Evolutionary conservation across 441 rosid genomes (phyloP).

Genomic region (Omphalea diandra): DNA sequence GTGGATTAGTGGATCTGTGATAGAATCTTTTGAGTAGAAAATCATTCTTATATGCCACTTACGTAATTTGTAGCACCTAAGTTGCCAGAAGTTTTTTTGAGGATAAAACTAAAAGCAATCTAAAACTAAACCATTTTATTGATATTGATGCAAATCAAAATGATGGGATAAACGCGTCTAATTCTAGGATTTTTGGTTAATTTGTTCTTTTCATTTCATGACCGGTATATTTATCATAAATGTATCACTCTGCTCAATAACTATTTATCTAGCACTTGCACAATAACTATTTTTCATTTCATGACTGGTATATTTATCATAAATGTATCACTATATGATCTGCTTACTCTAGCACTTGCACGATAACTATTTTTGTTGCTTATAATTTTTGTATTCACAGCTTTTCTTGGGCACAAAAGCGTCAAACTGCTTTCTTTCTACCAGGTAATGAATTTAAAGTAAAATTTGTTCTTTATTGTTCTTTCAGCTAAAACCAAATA

Average conservation of each 20-base stretch:
- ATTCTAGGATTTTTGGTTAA: too few species aligned
- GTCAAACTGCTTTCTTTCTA: slow-evolving; percentile 41
- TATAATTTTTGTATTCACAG: slow-evolving; percentile 32
- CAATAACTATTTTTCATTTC: too few species aligned
- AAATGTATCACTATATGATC: background rate
- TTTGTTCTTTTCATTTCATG: background rate
- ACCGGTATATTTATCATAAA: background rate
- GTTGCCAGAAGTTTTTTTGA: too few species aligned
- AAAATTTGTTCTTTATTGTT: background rate
- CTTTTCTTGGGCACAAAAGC: slow-evolving; percentile 64
- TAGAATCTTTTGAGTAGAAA: too few species aligned
- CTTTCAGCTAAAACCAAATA: background rate
- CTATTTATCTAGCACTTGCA: too few species aligned
- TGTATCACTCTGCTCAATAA: background rate
- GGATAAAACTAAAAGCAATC: too few species aligned
- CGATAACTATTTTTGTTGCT: background rate
- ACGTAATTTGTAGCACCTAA: too few species aligned
- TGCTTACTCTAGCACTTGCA: background rate
- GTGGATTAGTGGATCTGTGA: too few species aligned
- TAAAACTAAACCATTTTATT: too few species aligned
- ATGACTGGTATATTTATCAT: background rate
- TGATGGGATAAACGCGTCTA: too few species aligned
- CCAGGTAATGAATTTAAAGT: slow-evolving; percentile 37
- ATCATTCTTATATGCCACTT: too few species aligned
- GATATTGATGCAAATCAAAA: too few species aligned